phyloP scores from a whole-genome alignment of 768 basidiomycete species.

The Hericium rajendrae region DNA sequence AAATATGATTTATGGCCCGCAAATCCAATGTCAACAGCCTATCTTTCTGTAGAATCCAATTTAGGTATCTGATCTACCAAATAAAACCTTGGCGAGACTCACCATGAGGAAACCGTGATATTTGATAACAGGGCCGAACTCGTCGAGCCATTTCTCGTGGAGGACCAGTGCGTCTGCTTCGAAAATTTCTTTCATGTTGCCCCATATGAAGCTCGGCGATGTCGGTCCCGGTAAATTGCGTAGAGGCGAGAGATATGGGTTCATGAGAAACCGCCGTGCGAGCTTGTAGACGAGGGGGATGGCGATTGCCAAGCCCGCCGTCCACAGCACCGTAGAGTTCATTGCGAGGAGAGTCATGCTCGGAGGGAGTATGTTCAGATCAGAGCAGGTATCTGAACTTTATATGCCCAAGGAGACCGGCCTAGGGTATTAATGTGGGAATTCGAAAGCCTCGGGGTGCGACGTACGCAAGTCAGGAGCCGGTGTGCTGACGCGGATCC shows the following conservation, averaged over 20 bases:
- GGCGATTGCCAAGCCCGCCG: too few relatives aligned
- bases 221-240: background rate
- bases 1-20: background rate
- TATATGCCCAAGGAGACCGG: too few relatives aligned
- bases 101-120: background rate
- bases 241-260: background rate
- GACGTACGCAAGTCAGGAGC: too few relatives aligned
- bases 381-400: too few relatives aligned
- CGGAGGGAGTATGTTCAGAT: too few relatives aligned
- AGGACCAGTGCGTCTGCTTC: background rate
- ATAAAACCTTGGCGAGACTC: background rate
- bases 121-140: background rate
- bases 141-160: background rate
- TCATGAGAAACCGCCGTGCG: too few relatives aligned
- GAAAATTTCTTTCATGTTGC: background rate
- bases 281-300: too few relatives aligned
- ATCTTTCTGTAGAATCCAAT: background rate
- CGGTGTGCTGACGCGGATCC: too few relatives aligned
- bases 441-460: too few relatives aligned
- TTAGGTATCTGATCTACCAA: background rate
- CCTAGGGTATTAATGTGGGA: too few relatives aligned
- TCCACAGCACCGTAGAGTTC: too few relatives aligned
- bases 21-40: background rate
- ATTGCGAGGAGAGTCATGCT: too few relatives aligned
- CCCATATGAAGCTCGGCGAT: background rate